These are phyloP conservation scores for Pythium chondricola DNA, from an alignment of 352 stramenopile genomes.

Conservation along the genomic window DNA sequence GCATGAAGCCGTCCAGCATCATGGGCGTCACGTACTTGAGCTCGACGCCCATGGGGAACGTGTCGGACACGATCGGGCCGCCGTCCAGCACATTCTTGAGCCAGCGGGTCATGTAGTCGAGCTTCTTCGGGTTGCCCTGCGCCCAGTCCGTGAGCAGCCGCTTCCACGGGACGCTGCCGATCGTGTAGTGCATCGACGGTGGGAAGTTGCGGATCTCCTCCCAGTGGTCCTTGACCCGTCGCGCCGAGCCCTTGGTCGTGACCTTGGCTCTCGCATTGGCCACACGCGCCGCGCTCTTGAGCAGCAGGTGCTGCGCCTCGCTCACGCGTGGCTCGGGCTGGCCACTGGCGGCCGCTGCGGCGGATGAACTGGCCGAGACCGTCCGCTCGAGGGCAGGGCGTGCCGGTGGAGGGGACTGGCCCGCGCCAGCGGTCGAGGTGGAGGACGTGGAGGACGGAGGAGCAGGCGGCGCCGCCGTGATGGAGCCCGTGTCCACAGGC, in stretches of 20 bases:
- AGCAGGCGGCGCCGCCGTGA: no score
- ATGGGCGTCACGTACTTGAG: slow-evolving; percentile 88
- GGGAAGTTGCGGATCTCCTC: slow-evolving; percentile 86
- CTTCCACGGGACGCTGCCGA: slow-evolving; percentile 84
- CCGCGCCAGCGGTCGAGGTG: slow-evolving; percentile 11
- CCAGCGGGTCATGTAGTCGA: slow-evolving; percentile 89
- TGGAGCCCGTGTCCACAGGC: slow-evolving; percentile 56
- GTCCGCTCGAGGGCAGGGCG: slow-evolving; percentile 19
- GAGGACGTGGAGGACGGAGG: background rate
- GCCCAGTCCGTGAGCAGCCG: slow-evolving; percentile 81
- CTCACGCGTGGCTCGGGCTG: slow-evolving; percentile 41
- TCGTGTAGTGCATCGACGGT: slow-evolving; percentile 73
- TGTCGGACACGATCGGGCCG: slow-evolving; percentile 78
- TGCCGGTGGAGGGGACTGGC: background rate
- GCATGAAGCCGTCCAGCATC: slow-evolving; percentile 89
- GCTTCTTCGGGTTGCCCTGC: slow-evolving; percentile 84
- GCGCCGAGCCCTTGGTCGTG: slow-evolving; percentile 65
- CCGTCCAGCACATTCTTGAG: slow-evolving; percentile 86
- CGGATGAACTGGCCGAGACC: background rate
- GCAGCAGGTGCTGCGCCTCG: slow-evolving; percentile 60
- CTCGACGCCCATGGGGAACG: slow-evolving; percentile 84
- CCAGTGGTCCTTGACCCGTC: slow-evolving; percentile 84
- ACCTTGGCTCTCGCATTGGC: slow-evolving; percentile 64
- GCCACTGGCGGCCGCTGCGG: slow-evolving; percentile 12
- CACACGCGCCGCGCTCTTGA: slow-evolving; percentile 66